These are phyloP conservation scores for Coleophoma crateriformis DNA, from an alignment of 2,329 filamentous ascomycete genomes.

Conservation along the genomic window DNA sequence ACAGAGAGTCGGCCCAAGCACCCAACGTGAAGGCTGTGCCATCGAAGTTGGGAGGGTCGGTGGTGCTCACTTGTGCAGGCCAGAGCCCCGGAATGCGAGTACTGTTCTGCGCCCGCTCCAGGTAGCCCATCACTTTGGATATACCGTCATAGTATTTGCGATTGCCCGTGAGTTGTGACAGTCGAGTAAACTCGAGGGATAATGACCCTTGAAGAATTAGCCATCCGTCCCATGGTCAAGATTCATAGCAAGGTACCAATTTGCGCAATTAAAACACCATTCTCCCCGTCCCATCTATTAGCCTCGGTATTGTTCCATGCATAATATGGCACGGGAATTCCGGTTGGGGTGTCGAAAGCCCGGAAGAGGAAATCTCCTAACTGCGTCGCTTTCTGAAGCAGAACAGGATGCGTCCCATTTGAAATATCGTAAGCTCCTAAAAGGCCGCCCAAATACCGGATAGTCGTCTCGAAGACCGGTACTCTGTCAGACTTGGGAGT, in stretches of 20 bases:
- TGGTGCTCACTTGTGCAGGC: conserved; percentile 59
- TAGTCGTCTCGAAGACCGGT: conserved; percentile 16
- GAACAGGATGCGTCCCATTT: conserved; percentile 3
- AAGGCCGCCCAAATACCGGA: conserved; percentile 16
- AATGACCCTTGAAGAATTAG: conserved; percentile 24
- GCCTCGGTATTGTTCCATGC: conserved; percentile 47
- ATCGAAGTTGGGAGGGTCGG: background rate
- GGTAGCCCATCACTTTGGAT: conserved; percentile 63
- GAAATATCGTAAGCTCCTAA: conserved; percentile 10
- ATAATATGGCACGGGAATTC: conserved; percentile 79
- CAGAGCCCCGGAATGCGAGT: conserved; percentile 74
- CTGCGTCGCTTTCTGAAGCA: conserved; percentile 62
- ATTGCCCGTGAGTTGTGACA: conserved; percentile 64
- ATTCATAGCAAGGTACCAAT: background rate
- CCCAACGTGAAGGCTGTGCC: conserved; percentile 18
- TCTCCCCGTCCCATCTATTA: conserved; percentile 2
- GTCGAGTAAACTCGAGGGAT: conserved; percentile 64
- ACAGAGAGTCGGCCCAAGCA: conserved; percentile 39
- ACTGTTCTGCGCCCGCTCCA: conserved; percentile 62
- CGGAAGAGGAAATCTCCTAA: conserved; percentile 63
- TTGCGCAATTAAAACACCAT: conserved; percentile 4
- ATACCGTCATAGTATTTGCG: conserved; percentile 71
- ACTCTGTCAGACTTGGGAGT: conserved; percentile 8
- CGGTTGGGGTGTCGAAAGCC: conserved; percentile 77
- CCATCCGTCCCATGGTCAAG: background rate